Evolutionary conservation across 2,329 filamentous ascomycete species (phyloP).

Genomic region (Ophioceras dolichostomum): DNA sequence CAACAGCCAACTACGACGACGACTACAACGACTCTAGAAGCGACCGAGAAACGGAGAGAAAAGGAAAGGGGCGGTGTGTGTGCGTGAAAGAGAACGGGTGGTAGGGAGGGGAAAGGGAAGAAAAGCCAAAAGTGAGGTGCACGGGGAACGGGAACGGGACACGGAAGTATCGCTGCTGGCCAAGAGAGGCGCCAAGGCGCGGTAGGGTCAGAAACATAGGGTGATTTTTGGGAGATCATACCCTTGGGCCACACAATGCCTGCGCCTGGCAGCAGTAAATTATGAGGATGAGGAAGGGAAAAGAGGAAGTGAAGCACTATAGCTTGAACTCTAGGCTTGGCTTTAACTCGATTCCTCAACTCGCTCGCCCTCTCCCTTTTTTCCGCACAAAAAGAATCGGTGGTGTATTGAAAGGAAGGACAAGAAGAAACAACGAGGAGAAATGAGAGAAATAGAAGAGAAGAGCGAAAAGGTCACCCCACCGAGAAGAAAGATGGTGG

Average conservation of each 20-base stretch:
- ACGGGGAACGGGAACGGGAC: constrained; percentile 10
- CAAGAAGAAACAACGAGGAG: no score
- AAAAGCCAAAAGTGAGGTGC: constrained; percentile 5
- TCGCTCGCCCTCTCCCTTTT: no score
- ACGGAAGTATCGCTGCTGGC: constrained; percentile 14
- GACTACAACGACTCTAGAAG: constrained; percentile 6
- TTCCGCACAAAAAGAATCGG: no score
- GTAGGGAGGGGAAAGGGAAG: constrained; percentile 8
- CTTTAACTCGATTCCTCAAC: no score
- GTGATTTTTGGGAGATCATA: constrained; percentile 31
- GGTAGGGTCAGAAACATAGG: constrained; percentile 23
- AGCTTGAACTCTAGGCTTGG: no score
- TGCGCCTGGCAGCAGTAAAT: constrained; percentile 16
- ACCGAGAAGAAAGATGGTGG: no score
- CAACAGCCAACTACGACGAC: constrained; percentile 19
- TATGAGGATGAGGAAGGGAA: no score
- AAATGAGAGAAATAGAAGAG: no score
- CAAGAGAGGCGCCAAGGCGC: constrained; percentile 20
- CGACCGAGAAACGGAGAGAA: constrained; percentile 8
- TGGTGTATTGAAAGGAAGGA: no score
- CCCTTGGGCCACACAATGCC: constrained; percentile 21
- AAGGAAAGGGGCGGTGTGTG: background rate
- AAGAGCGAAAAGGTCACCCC: no score
- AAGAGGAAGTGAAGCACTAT: no score
- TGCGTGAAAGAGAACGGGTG: constrained; percentile 6